Conservation (phyloP, 768 basidiomycete genomes). For the Holtermanniella nyarrowii region DNA sequence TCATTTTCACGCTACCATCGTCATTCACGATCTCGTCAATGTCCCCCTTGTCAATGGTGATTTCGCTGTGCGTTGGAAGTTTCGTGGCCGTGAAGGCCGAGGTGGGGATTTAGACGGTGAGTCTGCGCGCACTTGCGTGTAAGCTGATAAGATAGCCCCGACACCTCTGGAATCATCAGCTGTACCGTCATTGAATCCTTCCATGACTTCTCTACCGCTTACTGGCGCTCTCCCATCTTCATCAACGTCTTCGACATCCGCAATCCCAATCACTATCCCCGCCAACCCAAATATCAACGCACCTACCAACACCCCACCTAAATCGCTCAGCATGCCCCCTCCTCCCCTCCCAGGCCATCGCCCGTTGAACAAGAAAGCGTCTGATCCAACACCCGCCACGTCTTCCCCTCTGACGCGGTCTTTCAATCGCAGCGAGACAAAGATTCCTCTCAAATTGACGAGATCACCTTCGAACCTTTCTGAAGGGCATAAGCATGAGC, state of each 20-base stretch:
- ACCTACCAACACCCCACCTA: constrained; percentile 5
- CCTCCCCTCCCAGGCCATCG: constrained; percentile 5
- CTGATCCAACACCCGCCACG: constrained; percentile 1
- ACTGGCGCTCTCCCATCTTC: not conserved
- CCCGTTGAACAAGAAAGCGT: not conserved
- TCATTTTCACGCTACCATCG: constrained; percentile 14
- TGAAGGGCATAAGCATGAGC: constrained; percentile 4
- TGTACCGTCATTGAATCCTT: not conserved
- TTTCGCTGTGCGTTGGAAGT: constrained; percentile 25
- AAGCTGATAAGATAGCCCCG: not conserved
- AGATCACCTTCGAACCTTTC: constrained; percentile 10
- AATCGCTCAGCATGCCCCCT: constrained; percentile 2
- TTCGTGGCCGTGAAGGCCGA: constrained; percentile 22
- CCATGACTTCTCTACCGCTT: not conserved
- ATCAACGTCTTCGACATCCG: too few relatives aligned
- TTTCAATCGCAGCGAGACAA: not conserved
- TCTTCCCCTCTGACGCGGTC: constrained; percentile 2
- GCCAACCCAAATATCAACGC: constrained; percentile 23
- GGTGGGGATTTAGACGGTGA: constrained; percentile 10
- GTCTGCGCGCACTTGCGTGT: not conserved
- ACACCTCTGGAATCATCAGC: not conserved
- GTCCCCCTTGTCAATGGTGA: constrained; percentile 28
- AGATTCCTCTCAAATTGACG: constrained; percentile 5
- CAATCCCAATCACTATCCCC: constrained; percentile 9
- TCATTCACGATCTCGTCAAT: constrained; percentile 24